Conservation (phyloP, 108 stramenopile genomes). For the Fragilariopsis cylindrus region DNA sequence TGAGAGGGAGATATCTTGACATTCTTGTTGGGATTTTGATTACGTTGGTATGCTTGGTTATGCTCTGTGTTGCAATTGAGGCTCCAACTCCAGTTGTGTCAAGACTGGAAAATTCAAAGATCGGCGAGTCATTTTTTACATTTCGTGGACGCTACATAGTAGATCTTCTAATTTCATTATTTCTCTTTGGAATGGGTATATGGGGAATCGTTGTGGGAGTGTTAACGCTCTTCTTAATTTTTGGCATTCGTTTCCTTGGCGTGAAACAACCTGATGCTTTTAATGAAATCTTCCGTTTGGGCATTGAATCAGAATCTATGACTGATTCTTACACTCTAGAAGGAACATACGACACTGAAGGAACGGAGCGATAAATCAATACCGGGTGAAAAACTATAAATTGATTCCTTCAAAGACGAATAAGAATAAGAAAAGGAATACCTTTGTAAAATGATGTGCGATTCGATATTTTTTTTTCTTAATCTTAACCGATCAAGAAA, state of each 20-base stretch:
- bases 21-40: slow-evolving; percentile 44
- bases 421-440: too few species aligned
- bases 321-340: slow-evolving; percentile 56
- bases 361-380: slow-evolving; percentile 17
- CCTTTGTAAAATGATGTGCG: too few species aligned
- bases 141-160: slow-evolving; percentile 71
- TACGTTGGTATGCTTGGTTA: slow-evolving; percentile 38
- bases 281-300: slow-evolving; percentile 69
- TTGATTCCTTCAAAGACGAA: too few species aligned
- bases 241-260: slow-evolving; percentile 72
- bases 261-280: slow-evolving; percentile 75
- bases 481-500: not conserved
- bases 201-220: slow-evolving; percentile 57
- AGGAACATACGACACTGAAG: slow-evolving; percentile 50
- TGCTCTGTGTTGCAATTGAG: slow-evolving; percentile 62
- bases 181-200: slow-evolving; percentile 57
- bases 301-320: slow-evolving; percentile 47
- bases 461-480: too few species aligned
- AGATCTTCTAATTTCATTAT: slow-evolving; percentile 53
- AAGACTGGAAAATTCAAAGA: slow-evolving; percentile 43
- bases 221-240: slow-evolving; percentile 52
- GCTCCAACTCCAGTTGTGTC: slow-evolving; percentile 44
- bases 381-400: too few species aligned
- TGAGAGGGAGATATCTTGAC: slow-evolving; percentile 40
- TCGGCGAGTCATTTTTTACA: slow-evolving; percentile 51